Base-by-base conservation (phyloP, 768 basidiomycete species). In the Pulveroboletus sp. region DNA sequence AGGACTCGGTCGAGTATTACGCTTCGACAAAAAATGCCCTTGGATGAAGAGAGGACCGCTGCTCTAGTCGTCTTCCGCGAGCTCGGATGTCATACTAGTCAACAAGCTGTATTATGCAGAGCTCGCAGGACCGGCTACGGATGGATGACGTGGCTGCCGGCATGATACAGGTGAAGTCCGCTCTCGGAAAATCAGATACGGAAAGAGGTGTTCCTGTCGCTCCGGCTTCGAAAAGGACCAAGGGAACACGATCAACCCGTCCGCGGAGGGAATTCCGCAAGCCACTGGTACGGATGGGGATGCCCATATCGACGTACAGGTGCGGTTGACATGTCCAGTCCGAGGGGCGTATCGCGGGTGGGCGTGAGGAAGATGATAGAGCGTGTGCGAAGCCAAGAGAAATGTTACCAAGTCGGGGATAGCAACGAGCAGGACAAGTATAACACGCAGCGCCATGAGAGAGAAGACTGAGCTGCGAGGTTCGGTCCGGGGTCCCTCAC, bases 191-290 rank as follows among this genome's bases (percentile, higher is more conserved):
- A 30, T 47, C 37, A 30, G 38, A 59, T 49, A 47, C 41, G 46
- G 49, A 15, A 47, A 27, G 21, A 36, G 41, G 31, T 8, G 43
- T 50, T 47, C 51, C 52, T 42, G 39, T 8, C 1, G 14, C 52
- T 52, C 21, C 49, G 51, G 38, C 54, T 56, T 62, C 49, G 49
- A 50, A 57, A 21, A 48, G 48, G 46, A 24, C 33, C 6, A 40
- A 47, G 46, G 21, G 60, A 52, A 53, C 35, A 8, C 33, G 49
- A 60, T 57, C 52, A 57, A 46, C n/a, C 61, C 58, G 55, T 60
- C 54, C 60, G 60, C 60, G 57, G 60, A 62, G 49, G 53, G 61
- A 47, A 45, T 45, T 41, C 49, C 56, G 52, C 47, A 27, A 32
- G 28, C 43, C 13, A 37, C n/a, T 8, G 26, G 53, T 9, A 39